phyloP scores from a whole-genome alignment of 345 rosid genomes.

The Arabis alpina region DNA sequence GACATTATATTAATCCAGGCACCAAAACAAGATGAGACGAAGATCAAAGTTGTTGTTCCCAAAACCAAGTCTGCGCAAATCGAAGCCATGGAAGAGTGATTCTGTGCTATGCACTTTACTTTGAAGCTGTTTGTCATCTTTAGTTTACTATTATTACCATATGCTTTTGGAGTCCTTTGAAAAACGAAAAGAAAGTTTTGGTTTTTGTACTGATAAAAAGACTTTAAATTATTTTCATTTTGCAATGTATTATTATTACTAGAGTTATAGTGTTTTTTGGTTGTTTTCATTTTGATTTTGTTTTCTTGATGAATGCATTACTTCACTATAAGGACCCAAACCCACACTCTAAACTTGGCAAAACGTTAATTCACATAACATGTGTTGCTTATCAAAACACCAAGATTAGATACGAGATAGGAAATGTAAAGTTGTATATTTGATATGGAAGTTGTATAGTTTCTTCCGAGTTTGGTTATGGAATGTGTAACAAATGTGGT shows the following conservation, averaged over 20 bases:
- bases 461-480: not conserved
- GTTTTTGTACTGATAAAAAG: not conserved
- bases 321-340: not conserved
- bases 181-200: not conserved
- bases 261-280: no score
- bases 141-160: not conserved
- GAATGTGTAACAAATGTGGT: no score
- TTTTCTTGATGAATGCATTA: no score
- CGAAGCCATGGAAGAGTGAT: slow-evolving; percentile 80
- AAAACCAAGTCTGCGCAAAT: slow-evolving; percentile 51
- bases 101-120: not conserved
- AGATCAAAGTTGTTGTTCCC: slow-evolving; percentile 62
- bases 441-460: not conserved
- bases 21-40: slow-evolving; percentile 38
- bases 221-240: not conserved
- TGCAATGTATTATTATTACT: slow-evolving; percentile 18
- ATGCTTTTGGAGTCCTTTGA: no score
- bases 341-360: not conserved
- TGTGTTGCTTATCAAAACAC: not conserved
- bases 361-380: not conserved
- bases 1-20: slow-evolving; percentile 47
- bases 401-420: not conserved
- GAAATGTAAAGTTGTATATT: not conserved
- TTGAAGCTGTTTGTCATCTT: slow-evolving; percentile 1
- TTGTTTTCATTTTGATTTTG: not conserved